Evolutionary conservation across 805 yeast species (phyloP).

Genomic region (Candida jianshihensis): DNA sequence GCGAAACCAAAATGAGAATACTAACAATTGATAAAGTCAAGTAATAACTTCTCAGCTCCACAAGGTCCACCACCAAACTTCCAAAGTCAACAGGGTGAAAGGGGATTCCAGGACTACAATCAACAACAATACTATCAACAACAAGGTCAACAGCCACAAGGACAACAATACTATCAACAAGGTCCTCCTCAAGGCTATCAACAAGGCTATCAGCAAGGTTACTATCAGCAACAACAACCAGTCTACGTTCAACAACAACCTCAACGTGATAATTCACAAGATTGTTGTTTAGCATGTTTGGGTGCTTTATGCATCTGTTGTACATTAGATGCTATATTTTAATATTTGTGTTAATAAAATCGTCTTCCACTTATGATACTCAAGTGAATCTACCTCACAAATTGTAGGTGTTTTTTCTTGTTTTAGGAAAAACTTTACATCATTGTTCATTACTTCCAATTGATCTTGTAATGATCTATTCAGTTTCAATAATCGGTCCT

Average conservation of each 20-base stretch:
- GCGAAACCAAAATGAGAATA: no score
- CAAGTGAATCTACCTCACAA: no score
- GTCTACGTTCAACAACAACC: conserved; percentile 46
- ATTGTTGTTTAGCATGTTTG: conserved; percentile 46
- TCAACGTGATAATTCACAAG: conserved; percentile 29
- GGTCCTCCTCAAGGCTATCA: conserved; percentile 27
- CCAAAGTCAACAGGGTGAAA: conserved; percentile 1
- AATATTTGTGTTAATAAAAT: conserved; percentile 6
- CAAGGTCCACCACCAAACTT: conserved; percentile 10
- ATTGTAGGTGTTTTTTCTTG: no score
- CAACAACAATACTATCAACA: conserved; percentile 3
- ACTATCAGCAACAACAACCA: conserved; percentile 43
- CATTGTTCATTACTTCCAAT: no score
- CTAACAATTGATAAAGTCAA: not conserved
- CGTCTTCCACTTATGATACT: no score
- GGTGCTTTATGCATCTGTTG: conserved; percentile 52
- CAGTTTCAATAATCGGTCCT: no score
- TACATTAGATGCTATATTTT: conserved; percentile 44
- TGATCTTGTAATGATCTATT: no score
- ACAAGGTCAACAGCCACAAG: conserved; percentile 19
- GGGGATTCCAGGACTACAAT: conserved; percentile 22
- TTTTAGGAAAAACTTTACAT: no score
- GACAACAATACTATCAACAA: conserved; percentile 28
- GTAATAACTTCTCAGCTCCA: conserved; percentile 12
- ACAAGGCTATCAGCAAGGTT: conserved; percentile 21